Evolutionary conservation across 2,329 filamentous ascomycete genomes (phyloP).

Genomic region (Aspergillus sclerotialis): DNA sequence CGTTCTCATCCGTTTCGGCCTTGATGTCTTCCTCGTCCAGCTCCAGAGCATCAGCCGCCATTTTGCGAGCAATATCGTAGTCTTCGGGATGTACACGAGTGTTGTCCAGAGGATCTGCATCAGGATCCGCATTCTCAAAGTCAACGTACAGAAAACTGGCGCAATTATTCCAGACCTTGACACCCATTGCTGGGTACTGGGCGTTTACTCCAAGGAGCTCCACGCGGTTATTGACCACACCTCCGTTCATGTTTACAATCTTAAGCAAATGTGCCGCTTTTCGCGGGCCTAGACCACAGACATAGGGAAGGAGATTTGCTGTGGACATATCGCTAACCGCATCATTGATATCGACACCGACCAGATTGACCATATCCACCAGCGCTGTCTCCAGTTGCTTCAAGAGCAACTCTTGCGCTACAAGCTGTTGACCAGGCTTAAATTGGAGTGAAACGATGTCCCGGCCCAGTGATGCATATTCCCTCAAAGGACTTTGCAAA

Average conservation of each 20-base stretch:
- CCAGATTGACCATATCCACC: constrained; percentile 97
- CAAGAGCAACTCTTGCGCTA: constrained; percentile 79
- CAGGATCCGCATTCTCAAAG: constrained; percentile 72
- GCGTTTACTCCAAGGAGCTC: constrained; percentile 87
- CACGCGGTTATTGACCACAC: constrained; percentile 72
- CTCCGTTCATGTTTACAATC: constrained; percentile 85
- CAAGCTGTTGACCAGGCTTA: constrained; percentile 80
- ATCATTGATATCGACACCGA: constrained; percentile 91
- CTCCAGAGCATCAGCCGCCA: constrained; percentile 93
- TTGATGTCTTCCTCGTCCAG: constrained; percentile 98
- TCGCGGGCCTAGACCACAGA: constrained; percentile 83
- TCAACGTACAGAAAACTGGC: constrained; percentile 90
- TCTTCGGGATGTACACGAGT: constrained; percentile 97
- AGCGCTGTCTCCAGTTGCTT: constrained; percentile 90
- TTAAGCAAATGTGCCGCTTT: constrained; percentile 83
- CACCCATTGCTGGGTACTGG: constrained; percentile 73
- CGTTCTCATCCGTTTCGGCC: constrained; percentile 84
- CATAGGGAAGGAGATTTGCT: constrained; percentile 80
- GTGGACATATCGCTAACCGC: constrained; percentile 74
- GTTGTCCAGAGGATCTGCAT: constrained; percentile 89
- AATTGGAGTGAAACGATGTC: constrained; percentile 83
- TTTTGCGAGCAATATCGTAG: constrained; percentile 95
- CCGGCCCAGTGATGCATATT: constrained; percentile 87
- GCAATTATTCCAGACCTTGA: constrained; percentile 92
- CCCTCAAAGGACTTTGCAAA: constrained; percentile 90